phyloP scores from a whole-genome alignment of 768 basidiomycete genomes.

The Boletus vermiculosoides region DNA sequence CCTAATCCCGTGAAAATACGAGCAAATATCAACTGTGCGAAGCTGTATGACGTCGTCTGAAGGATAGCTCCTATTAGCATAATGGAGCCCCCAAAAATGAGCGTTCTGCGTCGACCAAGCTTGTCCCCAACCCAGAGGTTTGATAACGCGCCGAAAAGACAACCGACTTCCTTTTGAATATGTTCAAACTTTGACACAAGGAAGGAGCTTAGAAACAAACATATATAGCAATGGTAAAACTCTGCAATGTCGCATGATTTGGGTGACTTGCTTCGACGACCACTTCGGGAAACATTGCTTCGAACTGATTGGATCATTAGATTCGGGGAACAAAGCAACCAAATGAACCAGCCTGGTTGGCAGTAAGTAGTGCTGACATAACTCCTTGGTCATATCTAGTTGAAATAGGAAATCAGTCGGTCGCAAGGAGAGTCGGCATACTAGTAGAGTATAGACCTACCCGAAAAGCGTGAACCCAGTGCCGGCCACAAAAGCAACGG shows the following conservation, averaged over 20 bases:
- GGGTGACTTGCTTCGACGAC: neutral
- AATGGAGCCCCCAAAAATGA: neutral
- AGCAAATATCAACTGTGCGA: neutral
- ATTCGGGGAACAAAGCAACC: neutral
- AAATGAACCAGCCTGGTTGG: neutral
- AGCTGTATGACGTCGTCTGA: neutral
- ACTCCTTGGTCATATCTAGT: neutral
- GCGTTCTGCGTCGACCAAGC: neutral
- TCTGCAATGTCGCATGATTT: neutral
- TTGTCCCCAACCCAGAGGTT: neutral
- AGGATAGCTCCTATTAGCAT: neutral
- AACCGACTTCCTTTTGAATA: neutral
- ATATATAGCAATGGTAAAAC: neutral
- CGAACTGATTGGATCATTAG: neutral
- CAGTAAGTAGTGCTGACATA: neutral
- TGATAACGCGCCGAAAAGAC: neutral
- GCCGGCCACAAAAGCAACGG: too few species aligned
- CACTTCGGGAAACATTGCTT: neutral
- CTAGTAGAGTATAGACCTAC: neutral
- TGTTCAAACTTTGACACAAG: neutral
- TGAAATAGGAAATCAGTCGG: neutral
- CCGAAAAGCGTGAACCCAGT: neutral
- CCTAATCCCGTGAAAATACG: neutral
- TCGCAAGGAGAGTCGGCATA: neutral
- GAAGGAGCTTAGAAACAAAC: neutral